Base-by-base conservation (phyloP, 768 basidiomycete species). In the Agaricus sinodeliciosus region DNA sequence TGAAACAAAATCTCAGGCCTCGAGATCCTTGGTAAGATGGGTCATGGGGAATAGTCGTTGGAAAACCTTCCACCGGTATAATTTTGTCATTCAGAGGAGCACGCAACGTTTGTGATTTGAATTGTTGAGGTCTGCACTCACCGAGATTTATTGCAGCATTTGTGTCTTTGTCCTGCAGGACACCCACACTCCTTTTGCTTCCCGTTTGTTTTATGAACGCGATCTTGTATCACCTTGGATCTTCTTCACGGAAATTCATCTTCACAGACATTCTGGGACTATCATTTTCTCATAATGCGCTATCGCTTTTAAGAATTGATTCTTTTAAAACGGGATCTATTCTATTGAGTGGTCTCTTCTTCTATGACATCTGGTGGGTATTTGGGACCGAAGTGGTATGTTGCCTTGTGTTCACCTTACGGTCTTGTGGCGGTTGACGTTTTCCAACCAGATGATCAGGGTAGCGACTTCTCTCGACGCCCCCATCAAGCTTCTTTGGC, bases 301-400 rank as follows among this genome's bases (percentile, higher is more conserved):
- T 97, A 48, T 76, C 82, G 35, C 65, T 94, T 55, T 73, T 97
- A 59, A 87, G 84, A 65, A 67, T 97, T 28, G 95, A 98, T 67
- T 89, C 89, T 8, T 95, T 97, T 75, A 69, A 76, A 61, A 96
- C 95, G 13, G 95, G 93, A 6, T 77, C 77, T 37, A 80, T 92
- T 55, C 76, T 97, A 3, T 74, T 99, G 4, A 77, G 78, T 2
- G 93, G 90, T 4, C 72, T 99, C 19, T 92, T 97, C 69, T 43
- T 96, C 39, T 98, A 98, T 64, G 95, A 98, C 64, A 80, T 96
- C 37, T 95, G 85, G 79, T 96, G 90, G 90, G 92, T 94, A 2
- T 94, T 94, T 65, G 89, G 88, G 16, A 88, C 87, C 0, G 79
- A 84, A 61, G 89, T 92, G 68, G 89, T 89, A 65, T 64, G 87